Conservation (phyloP, 2,329 filamentous ascomycete genomes). For the Verticillium klebahnii region DNA sequence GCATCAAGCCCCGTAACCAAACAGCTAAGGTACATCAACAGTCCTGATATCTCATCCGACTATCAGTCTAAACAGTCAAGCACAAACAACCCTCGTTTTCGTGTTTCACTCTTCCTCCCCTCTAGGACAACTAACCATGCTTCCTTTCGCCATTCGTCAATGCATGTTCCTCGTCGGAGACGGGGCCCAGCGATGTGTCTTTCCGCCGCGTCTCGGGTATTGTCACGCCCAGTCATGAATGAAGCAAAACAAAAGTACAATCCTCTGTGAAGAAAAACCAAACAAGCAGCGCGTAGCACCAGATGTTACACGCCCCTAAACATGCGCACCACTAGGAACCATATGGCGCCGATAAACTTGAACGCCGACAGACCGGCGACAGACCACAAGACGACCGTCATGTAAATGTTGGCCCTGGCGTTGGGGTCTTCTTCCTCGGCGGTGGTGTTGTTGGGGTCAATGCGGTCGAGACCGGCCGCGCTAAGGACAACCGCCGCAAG, state of each 20-base stretch:
- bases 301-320: slow-evolving; percentile 62
- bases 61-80: background rate
- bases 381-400: slow-evolving; percentile 83
- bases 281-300: background rate
- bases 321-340: slow-evolving; percentile 88
- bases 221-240: slow-evolving; percentile 2
- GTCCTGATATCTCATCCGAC: background rate
- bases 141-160: background rate
- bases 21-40: background rate
- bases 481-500: slow-evolving; percentile 83
- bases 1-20: background rate
- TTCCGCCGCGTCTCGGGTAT: background rate
- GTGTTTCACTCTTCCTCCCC: background rate
- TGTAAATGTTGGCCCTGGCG: slow-evolving; percentile 71
- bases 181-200: background rate
- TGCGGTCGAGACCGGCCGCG: slow-evolving; percentile 72
- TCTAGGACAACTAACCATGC: background rate
- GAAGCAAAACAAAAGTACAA: background rate
- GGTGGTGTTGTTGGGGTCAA: slow-evolving; percentile 41
- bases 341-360: slow-evolving; percentile 81
- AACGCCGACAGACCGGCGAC: slow-evolving; percentile 81
- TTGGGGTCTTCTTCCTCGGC: slow-evolving; percentile 33
- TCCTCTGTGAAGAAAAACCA: background rate
- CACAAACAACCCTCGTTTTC: too few species aligned
- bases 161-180: background rate